Evolutionary conservation across 768 basidiomycete genomes (phyloP).

Genomic region (Trametes cinnabarina): DNA sequence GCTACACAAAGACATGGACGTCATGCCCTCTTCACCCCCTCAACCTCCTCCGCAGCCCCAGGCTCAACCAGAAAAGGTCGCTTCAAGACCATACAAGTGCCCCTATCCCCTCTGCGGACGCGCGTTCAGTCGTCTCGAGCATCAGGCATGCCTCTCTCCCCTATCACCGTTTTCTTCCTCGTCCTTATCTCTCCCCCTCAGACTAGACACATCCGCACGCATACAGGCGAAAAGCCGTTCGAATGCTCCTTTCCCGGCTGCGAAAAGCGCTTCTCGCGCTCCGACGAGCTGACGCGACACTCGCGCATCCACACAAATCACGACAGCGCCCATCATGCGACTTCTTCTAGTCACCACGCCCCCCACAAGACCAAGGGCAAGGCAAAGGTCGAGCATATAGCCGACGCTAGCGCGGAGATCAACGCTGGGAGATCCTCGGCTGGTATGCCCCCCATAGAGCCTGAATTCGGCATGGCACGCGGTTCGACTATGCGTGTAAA

Average conservation of each 20-base stretch:
- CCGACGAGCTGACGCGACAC: constrained; percentile 97
- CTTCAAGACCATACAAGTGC: constrained; percentile 90
- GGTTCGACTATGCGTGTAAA: constrained; percentile 40
- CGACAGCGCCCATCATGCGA: constrained; percentile 28
- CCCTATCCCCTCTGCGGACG: constrained; percentile 87
- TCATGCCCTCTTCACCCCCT: constrained; percentile 18
- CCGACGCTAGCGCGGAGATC: constrained; percentile 20
- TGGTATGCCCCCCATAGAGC: constrained; percentile 4
- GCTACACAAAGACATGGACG: constrained; percentile 21
- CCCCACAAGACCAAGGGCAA: constrained; percentile 28
- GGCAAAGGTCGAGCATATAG: constrained; percentile 28
- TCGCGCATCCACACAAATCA: constrained; percentile 86
- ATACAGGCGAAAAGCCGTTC: constrained; percentile 98
- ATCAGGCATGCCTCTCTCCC: constrained; percentile 63
- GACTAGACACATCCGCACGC: constrained; percentile 97
- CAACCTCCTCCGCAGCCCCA: constrained; percentile 17
- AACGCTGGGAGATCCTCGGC: constrained; percentile 18
- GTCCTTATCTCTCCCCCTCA: constrained; percentile 32
- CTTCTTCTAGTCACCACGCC: constrained; percentile 8
- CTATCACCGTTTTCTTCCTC: too few relatives aligned
- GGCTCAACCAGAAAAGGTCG: constrained; percentile 36
- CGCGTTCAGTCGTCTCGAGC: constrained; percentile 95
- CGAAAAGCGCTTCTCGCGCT: constrained; percentile 96
- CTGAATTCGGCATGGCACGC: constrained; percentile 14
- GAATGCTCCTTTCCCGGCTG: constrained; percentile 89